Evolutionary conservation across 2,329 filamentous ascomycete genomes (phyloP).

Genomic region (Cytospora leucostoma): DNA sequence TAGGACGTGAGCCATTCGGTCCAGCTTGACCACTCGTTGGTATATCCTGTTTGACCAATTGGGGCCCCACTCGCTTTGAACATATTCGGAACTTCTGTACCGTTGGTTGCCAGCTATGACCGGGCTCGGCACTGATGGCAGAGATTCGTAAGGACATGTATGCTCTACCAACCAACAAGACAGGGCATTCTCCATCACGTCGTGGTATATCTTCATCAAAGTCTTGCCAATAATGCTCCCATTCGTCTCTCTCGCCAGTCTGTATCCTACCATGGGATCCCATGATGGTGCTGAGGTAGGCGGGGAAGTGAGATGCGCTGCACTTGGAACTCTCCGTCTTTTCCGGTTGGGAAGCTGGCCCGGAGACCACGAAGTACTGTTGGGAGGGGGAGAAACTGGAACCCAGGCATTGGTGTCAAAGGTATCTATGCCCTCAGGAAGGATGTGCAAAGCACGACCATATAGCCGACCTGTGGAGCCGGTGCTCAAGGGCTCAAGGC

Average conservation of each 20-base stretch:
- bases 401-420: constrained; percentile 12
- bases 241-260: constrained; percentile 36
- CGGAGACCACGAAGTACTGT: constrained; percentile 8
- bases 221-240: constrained; percentile 44
- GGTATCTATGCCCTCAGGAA: neutral
- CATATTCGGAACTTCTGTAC: constrained; percentile 16
- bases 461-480: neutral
- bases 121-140: constrained; percentile 9
- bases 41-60: constrained; percentile 53
- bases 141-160: constrained; percentile 50
- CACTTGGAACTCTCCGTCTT: constrained; percentile 16
- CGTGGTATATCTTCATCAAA: constrained; percentile 53
- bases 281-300: constrained; percentile 9
- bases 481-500: constrained; percentile 9
- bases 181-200: constrained; percentile 54
- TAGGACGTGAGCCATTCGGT: constrained; percentile 44
- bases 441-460: constrained; percentile 2
- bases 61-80: constrained; percentile 39
- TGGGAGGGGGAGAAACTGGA: neutral
- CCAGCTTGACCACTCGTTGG: constrained; percentile 49
- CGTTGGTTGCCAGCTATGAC: constrained; percentile 7
- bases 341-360: constrained; percentile 5
- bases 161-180: constrained; percentile 57
- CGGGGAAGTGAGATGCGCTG: neutral
- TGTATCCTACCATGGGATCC: constrained; percentile 7